These are phyloP conservation scores for Leavenworthia alabamica DNA, from an alignment of 345 rosid genomes.

Conservation along the genomic window DNA sequence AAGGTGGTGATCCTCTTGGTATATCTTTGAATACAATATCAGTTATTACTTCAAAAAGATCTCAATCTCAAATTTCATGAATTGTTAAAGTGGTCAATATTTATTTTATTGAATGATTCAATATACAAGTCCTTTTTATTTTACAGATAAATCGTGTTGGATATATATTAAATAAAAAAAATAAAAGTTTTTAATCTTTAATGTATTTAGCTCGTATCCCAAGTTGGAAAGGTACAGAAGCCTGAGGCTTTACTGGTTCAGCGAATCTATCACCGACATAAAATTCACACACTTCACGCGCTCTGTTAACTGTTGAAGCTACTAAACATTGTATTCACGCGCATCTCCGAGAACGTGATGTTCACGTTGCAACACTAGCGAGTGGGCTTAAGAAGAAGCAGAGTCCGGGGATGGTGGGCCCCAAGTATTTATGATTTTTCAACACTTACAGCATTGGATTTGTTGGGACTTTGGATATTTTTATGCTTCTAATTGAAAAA, in stretches of 20 bases:
- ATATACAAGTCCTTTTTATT: neutral
- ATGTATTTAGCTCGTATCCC: slow-evolving; percentile 13
- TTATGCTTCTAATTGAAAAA: too few relatives aligned
- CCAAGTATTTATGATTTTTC: neutral
- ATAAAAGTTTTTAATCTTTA: neutral
- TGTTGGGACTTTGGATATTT: neutral
- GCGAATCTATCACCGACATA: slow-evolving; percentile 30
- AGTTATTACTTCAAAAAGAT: slow-evolving; percentile 5
- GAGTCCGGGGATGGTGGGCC: neutral
- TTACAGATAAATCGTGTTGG: neutral
- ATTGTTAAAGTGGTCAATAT: neutral
- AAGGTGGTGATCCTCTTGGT: slow-evolving; percentile 55
- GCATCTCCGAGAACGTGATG: neutral
- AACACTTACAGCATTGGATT: neutral
- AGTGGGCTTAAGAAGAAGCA: neutral
- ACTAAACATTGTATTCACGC: neutral
- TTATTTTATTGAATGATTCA: neutral
- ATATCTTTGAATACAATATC: slow-evolving; percentile 46
- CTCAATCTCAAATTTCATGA: slow-evolving; percentile 20
- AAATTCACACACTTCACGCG: neutral
- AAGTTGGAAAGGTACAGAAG: too few relatives aligned
- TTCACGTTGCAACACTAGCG: neutral
- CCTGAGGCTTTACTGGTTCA: slow-evolving; percentile 22
- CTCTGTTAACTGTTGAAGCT: neutral
- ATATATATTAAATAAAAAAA: neutral